Percentiles rank a stretch among this genome's conserved stretches.
Evolutionary conservation across 2,329 filamentous ascomycete species (phyloP).

Genomic region (Apiospora hydei): DNA sequence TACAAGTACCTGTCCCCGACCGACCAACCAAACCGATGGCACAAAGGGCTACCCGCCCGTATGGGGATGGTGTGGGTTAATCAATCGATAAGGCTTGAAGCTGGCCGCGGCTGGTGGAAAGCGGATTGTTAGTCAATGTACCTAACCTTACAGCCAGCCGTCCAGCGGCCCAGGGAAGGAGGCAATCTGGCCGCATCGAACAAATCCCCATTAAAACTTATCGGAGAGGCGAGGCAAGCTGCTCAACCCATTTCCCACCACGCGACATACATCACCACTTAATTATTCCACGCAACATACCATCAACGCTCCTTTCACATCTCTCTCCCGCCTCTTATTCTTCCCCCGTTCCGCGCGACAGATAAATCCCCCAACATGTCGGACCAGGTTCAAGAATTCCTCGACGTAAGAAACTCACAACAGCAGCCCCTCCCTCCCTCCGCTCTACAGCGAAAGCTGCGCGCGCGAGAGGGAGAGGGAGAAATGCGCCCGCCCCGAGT

Average conservation of each 20-base stretch:
- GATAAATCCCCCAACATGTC: slow-evolving; percentile 25
- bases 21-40: not conserved
- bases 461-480: not conserved
- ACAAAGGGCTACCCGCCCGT: not conserved
- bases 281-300: slow-evolving; percentile 13
- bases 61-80: slow-evolving; percentile 17
- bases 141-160: not conserved
- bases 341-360: not conserved
- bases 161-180: not conserved
- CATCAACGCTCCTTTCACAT: slow-evolving; percentile 11
- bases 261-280: slow-evolving; percentile 23
- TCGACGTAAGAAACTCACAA: slow-evolving; percentile 23
- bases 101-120: slow-evolving; percentile 17
- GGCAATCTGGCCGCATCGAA: slow-evolving; percentile 32
- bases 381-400: slow-evolving; percentile 29
- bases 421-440: not conserved
- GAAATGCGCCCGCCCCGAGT: slow-evolving; percentile 52
- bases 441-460: not conserved
- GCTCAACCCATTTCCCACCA: slow-evolving; percentile 10
- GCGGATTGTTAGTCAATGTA: slow-evolving; percentile 2
- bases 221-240: slow-evolving; percentile 17
- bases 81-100: slow-evolving; percentile 22
- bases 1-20: not conserved
- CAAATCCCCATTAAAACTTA: not conserved
- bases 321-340: not conserved